A percentile compares a stretch with the other conserved stretches of the same genome.
These are phyloP conservation scores for Letharia columbiana DNA, from an alignment of 495 filamentous ascomycete species.

Conservation along the genomic window DNA sequence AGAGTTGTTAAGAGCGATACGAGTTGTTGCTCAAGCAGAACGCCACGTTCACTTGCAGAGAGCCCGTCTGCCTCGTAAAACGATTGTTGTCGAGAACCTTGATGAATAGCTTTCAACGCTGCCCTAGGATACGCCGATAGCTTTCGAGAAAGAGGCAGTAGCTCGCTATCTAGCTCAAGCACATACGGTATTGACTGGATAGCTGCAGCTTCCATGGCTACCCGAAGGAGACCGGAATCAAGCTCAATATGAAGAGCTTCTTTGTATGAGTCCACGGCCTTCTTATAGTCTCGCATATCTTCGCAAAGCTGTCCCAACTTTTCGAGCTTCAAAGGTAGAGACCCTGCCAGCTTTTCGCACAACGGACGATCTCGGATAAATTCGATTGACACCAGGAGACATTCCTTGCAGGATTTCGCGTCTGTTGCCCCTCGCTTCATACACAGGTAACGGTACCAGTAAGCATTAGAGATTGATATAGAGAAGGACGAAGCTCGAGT, in stretches of 20 bases:
- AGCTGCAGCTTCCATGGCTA: slow-evolving; percentile 27
- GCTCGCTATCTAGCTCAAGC: slow-evolving; percentile 23
- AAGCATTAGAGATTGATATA: slow-evolving; percentile 67
- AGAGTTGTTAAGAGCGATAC: slow-evolving; percentile 26
- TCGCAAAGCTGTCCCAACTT: slow-evolving; percentile 41
- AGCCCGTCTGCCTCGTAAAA: slow-evolving; percentile 40
- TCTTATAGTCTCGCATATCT: slow-evolving; percentile 30
- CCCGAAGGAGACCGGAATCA: slow-evolving; percentile 35
- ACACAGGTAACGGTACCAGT: slow-evolving; percentile 57
- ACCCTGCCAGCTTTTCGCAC: slow-evolving; percentile 38
- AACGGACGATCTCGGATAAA: slow-evolving; percentile 35
- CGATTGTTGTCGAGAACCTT: slow-evolving; percentile 7
- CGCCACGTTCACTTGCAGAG: slow-evolving; percentile 31
- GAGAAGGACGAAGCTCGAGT: slow-evolving; percentile 23
- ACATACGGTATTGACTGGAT: slow-evolving; percentile 23
- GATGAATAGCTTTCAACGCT: slow-evolving; percentile 25
- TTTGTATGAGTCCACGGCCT: slow-evolving; percentile 36
- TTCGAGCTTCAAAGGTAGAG: slow-evolving; percentile 47
- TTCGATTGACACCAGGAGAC: slow-evolving; percentile 43
- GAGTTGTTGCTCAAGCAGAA: slow-evolving; percentile 52
- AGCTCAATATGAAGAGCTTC: slow-evolving; percentile 42
- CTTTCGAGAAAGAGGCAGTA: slow-evolving; percentile 37
- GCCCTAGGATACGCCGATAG: slow-evolving; percentile 40
- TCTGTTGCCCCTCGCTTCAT: slow-evolving; percentile 37
- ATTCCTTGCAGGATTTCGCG: slow-evolving; percentile 32